Evolutionary conservation across 2,329 filamentous ascomycete genomes (phyloP).

Genomic region (Cladosporium sp.): DNA sequence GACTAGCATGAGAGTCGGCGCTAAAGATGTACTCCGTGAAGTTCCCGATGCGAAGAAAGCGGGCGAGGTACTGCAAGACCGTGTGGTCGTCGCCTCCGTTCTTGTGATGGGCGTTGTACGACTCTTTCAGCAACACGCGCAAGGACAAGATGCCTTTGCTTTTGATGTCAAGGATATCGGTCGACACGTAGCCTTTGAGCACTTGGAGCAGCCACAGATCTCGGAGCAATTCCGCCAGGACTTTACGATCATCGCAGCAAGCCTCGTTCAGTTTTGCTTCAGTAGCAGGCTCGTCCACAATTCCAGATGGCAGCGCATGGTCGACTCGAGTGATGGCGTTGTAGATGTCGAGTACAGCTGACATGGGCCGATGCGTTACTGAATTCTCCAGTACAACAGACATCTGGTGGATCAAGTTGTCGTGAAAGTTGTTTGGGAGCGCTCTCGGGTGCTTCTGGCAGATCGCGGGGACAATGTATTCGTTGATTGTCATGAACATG

Average conservation of each 20-base stretch:
- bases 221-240: slow-evolving; percentile 52
- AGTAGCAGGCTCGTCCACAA: slow-evolving; percentile 10
- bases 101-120: slow-evolving; percentile 57
- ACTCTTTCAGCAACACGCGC: slow-evolving; percentile 67
- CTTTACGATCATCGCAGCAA: slow-evolving; percentile 23
- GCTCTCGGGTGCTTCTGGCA: slow-evolving; percentile 36
- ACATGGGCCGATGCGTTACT: slow-evolving; percentile 13
- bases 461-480: slow-evolving; percentile 31
- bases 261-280: slow-evolving; percentile 23
- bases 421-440: slow-evolving; percentile 33
- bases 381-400: neutral
- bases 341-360: slow-evolving; percentile 5
- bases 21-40: slow-evolving; percentile 86
- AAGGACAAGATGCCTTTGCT: slow-evolving; percentile 76
- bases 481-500: slow-evolving; percentile 29
- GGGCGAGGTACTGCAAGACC: slow-evolving; percentile 67
- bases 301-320: neutral
- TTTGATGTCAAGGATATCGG: slow-evolving; percentile 87
- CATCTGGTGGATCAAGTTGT: slow-evolving; percentile 19
- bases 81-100: slow-evolving; percentile 41
- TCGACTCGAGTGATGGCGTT: slow-evolving; percentile 6
- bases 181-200: slow-evolving; percentile 72
- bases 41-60: slow-evolving; percentile 68
- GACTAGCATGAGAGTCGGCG: slow-evolving; percentile 86
- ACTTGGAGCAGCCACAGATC: slow-evolving; percentile 71